Conservation (phyloP, 2,329 filamentous ascomycete genomes). For the Aureobasidium sp. region DNA sequence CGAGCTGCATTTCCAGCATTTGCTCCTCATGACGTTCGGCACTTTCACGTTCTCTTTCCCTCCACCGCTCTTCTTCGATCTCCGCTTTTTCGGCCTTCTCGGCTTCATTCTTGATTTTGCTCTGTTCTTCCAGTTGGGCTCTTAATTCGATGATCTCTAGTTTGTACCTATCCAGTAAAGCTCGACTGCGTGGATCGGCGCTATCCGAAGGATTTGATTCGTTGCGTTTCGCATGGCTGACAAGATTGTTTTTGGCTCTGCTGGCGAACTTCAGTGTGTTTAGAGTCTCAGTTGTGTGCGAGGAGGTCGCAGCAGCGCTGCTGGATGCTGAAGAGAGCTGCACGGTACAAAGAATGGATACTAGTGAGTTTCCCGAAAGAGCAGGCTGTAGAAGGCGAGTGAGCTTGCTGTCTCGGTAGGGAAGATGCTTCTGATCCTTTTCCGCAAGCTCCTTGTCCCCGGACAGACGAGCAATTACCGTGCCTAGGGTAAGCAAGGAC, state of each 20-base stretch:
- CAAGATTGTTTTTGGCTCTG: conserved; percentile 93
- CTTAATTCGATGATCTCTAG: conserved; percentile 83
- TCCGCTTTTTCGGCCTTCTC: conserved; percentile 54
- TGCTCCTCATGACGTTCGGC: conserved; percentile 89
- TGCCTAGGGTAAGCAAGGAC: conserved; percentile 87
- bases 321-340: conserved; percentile 58
- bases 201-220: conserved; percentile 72
- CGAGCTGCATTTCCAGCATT: conserved; percentile 96
- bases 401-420: conserved; percentile 95
- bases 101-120: conserved; percentile 50
- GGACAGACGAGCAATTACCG: conserved; percentile 87
- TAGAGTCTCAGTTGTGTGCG: conserved; percentile 77
- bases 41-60: conserved; percentile 64
- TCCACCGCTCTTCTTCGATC: conserved; percentile 62
- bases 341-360: conserved; percentile 96
- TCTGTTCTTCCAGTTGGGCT: conserved; percentile 73
- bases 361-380: conserved; percentile 83
- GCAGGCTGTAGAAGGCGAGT: conserved; percentile 88
- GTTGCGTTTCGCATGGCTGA: conserved; percentile 91
- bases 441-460: conserved; percentile 58
- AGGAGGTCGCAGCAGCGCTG: conserved; percentile 61
- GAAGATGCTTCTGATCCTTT: conserved; percentile 78
- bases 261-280: conserved; percentile 97
- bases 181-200: conserved; percentile 73
- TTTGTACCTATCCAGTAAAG: conserved; percentile 84